phyloP scores from a whole-genome alignment of 768 basidiomycete genomes.

The Calvatia gigantea region DNA sequence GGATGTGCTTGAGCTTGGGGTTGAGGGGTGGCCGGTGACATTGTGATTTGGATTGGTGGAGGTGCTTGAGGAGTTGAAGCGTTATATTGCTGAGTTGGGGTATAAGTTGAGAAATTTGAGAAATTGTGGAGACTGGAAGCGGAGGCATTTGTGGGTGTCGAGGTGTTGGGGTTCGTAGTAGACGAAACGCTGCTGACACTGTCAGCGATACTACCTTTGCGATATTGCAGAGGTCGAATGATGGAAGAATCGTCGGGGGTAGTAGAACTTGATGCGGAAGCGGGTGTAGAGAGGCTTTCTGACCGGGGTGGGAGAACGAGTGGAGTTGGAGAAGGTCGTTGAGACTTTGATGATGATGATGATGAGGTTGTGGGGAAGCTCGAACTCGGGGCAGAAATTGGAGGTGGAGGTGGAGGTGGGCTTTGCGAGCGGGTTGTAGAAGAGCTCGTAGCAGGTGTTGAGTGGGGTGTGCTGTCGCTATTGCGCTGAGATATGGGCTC shows the following conservation, averaged over 20 bases:
- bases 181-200: conserved; percentile 28
- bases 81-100: background rate
- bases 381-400: conserved; percentile 18
- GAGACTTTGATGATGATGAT: conserved; percentile 12
- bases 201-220: conserved; percentile 36
- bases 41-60: conserved; percentile 9
- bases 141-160: conserved; percentile 16
- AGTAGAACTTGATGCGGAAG: conserved; percentile 26
- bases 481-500: conserved; percentile 32
- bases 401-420: conserved; percentile 20
- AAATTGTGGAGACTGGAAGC: conserved; percentile 7
- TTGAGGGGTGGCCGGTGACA: conserved; percentile 8
- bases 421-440: conserved; percentile 13
- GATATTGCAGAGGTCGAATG: conserved; percentile 20
- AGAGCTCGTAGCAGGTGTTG: conserved; percentile 16
- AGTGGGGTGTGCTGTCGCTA: conserved; percentile 22
- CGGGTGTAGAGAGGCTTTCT: conserved; percentile 29
- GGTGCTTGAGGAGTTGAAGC: background rate
- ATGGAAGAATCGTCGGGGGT: conserved; percentile 21
- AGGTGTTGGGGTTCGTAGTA: conserved; percentile 18
- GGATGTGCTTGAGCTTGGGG: conserved; percentile 5
- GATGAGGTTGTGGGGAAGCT: conserved; percentile 14
- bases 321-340: conserved; percentile 27
- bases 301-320: conserved; percentile 36
- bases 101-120: background rate